These are phyloP conservation scores for Thelonectria rubi DNA, from an alignment of 2,329 filamentous ascomycete genomes.

Conservation along the genomic window DNA sequence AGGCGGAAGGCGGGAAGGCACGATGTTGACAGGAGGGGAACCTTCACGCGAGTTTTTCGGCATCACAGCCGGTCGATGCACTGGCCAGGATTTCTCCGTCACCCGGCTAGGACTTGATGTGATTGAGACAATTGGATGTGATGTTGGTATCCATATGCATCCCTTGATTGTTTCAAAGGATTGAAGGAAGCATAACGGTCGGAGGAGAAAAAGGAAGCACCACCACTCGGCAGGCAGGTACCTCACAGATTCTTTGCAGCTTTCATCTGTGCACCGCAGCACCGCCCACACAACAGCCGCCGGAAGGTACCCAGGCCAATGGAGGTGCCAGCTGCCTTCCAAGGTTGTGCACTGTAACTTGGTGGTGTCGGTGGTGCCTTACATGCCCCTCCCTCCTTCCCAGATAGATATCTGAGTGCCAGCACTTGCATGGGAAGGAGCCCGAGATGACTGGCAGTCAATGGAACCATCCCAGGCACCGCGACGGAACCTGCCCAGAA, in stretches of 20 bases:
- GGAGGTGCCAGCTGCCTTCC: background rate
- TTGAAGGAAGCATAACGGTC: background rate
- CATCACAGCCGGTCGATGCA: background rate
- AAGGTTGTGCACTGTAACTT: background rate
- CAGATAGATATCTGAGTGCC: background rate
- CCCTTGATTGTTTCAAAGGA: background rate
- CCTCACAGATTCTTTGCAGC: too few species aligned
- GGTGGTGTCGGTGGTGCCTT: background rate
- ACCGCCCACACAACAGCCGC: background rate
- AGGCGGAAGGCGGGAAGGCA: background rate
- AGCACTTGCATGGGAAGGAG: background rate
- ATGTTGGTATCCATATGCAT: background rate
- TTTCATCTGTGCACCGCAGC: too few species aligned
- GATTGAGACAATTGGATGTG: background rate
- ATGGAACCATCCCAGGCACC: constrained; percentile 1
- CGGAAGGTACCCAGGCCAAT: background rate
- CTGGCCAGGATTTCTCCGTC: background rate
- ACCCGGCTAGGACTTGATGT: background rate
- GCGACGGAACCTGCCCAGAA: background rate
- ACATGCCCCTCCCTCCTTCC: constrained; percentile 3
- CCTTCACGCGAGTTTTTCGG: background rate
- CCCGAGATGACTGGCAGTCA: background rate
- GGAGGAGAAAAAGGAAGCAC: constrained; percentile 1
- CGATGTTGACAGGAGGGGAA: background rate
- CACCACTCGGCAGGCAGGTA: background rate